These are phyloP conservation scores for Agaricus blazei DNA, from an alignment of 768 basidiomycete species.

Conservation along the genomic window DNA sequence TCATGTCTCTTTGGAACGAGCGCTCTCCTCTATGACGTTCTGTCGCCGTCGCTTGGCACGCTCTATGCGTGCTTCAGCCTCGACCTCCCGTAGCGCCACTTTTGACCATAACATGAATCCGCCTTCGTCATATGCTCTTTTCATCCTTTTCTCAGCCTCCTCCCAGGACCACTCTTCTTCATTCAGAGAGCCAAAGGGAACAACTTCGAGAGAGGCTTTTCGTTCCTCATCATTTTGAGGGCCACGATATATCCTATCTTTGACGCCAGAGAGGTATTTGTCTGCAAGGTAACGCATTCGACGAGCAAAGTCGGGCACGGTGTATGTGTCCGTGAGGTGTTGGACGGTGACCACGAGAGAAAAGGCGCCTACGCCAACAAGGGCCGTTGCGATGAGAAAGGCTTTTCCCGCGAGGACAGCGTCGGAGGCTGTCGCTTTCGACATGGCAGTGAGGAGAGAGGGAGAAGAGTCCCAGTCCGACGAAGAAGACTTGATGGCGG, in stretches of 20 bases:
- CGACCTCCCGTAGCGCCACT: constrained; percentile 48
- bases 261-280: constrained; percentile 36
- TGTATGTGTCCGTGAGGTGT: constrained; percentile 44
- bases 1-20: neutral
- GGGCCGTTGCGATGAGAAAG: constrained; percentile 56
- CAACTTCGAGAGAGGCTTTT: constrained; percentile 6
- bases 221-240: constrained; percentile 28
- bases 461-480: constrained; percentile 24
- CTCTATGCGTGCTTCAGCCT: constrained; percentile 51
- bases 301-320: constrained; percentile 36
- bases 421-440: constrained; percentile 38
- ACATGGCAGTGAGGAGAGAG: constrained; percentile 31
- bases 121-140: constrained; percentile 51
- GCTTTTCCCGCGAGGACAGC: constrained; percentile 57
- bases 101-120: constrained; percentile 55
- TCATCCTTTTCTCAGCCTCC: constrained; percentile 48
- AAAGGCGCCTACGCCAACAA: constrained; percentile 47
- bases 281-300: neutral
- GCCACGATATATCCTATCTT: constrained; percentile 45
- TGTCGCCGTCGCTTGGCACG: constrained; percentile 29
- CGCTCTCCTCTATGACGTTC: neutral
- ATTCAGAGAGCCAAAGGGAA: constrained; percentile 17
- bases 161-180: constrained; percentile 45
- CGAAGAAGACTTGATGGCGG: constrained; percentile 12
- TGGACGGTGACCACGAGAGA: constrained; percentile 45